Base-by-base conservation (phyloP, 2,329 filamentous ascomycete species). In the Beauveria sp. region DNA sequence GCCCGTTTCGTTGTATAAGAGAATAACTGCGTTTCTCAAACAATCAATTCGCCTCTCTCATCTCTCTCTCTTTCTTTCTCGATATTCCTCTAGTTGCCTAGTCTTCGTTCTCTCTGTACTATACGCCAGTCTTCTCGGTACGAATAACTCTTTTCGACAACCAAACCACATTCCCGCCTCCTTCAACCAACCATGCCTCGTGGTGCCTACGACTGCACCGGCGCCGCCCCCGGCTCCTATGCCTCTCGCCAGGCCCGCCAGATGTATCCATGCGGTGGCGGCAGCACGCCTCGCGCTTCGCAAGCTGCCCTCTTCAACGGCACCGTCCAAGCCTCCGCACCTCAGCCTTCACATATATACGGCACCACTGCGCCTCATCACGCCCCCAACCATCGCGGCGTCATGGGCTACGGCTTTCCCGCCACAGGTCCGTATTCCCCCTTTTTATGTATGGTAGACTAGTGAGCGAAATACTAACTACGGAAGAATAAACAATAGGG, bases 151-250 rank as follows among this genome's bases (percentile, higher is more conserved):
- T 48, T 16, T 24, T 26, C 45, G 20, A 7, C 10, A 22, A 8
- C 22, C 10, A 34, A 51, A 10, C 34, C 18, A 16, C 38, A 28
- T 14, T 12, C 34, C 31, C 31, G 1, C 4, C 34, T 34, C 20
- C 54, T 9, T 45, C 26, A 48, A 5, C 24, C 7, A n/a, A 31
- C 8, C 1, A 62, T 62, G 60, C 51, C 51, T 50, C 60, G 60
- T 22, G 60, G 43, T 20, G 60, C 34, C 45, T 62, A 62, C 45
- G 60, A 62, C 45, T 62, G 60, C 52, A 43, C 60, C 34, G 52
- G 52, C 45, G 60, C 60, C 24, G 60, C 60, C 9, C 52, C 45
- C 34, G 60, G 60, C 51, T 62, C 60, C 45, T 55, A 43, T 26
- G 60, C 60, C 24, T 55, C 51, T 12, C 50, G 52, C 12, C 10